A percentile compares a stretch with the other conserved stretches of the same genome.
phyloP scores from a whole-genome alignment of 2,329 filamentous ascomycete genomes.

The Paecilomyces variotii region DNA sequence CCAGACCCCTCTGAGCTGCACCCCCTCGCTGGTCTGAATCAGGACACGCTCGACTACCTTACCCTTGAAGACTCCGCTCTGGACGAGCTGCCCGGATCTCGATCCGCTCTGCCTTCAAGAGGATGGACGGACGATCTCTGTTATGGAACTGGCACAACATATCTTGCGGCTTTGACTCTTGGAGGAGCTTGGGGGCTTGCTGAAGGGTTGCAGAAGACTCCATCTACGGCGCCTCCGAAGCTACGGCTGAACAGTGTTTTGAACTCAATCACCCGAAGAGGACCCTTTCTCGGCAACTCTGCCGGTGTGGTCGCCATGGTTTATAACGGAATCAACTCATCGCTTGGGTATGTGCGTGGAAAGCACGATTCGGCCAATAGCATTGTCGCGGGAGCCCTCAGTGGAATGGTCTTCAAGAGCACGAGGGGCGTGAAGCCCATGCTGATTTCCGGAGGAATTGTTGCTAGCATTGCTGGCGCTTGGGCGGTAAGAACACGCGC shows the following conservation, averaged over 20 bases:
- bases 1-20: conserved; percentile 85
- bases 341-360: conserved; percentile 68
- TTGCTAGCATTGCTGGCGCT: conserved; percentile 71
- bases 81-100: conserved; percentile 74
- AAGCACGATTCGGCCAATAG: conserved; percentile 90
- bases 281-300: conserved; percentile 92
- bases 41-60: conserved; percentile 90
- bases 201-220: conserved; percentile 71
- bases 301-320: conserved; percentile 92
- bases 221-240: conserved; percentile 70
- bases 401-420: conserved; percentile 94
- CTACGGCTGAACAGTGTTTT: conserved; percentile 88
- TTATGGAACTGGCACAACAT: conserved; percentile 93
- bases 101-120: conserved; percentile 83
- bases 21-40: conserved; percentile 85
- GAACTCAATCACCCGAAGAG: conserved; percentile 86
- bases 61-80: conserved; percentile 86
- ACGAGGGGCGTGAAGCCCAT: conserved; percentile 84
- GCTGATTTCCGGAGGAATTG: conserved; percentile 87
- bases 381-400: conserved; percentile 73
- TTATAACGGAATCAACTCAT: conserved; percentile 89
- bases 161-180: conserved; percentile 74
- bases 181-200: conserved; percentile 89
- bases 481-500: conserved; percentile 72
- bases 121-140: conserved; percentile 98